Evolutionary conservation across 2,329 filamentous ascomycete genomes (phyloP), one percentile per base, ranked within the genome.

Genomic region (Parasarocladium wereldwijsianum): DNA sequence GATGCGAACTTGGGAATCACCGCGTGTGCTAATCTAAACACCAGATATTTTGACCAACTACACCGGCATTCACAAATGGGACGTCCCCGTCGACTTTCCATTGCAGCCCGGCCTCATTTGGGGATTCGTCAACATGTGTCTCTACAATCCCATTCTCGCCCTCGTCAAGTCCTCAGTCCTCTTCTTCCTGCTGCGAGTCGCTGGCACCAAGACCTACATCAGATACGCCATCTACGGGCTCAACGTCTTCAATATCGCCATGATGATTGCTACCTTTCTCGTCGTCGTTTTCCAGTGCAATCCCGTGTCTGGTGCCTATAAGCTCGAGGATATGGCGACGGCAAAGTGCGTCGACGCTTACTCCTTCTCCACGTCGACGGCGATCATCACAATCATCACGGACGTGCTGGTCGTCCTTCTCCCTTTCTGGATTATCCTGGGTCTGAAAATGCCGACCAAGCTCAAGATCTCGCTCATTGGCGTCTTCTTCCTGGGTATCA

Each of bases 141-240:
- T 56, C 3, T 62, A 62, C 42, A 62, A 59, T 24, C 58, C 58
- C 1, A 52, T 62, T 15, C 38, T 63, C 3, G 55, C 55, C 15
- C 43, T 62, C 8, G 55, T 61, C 32, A 62, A 62, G 36, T 48
- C 51, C 8, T 62, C 59, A 2, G 45, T 60, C 16, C 45, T 62
- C 8, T 37, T 62, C 6, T 61, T 61, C 35, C 47, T 62, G 14
- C 43, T 58, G n/a, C 55, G 57, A 1, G 44, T 63, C 0, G 49
- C 53, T 3, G 55, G 52, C 0, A 51, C 56, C 32, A 57, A 56
- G 33, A 42, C 36, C 3, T 45, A 43, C 4, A 38, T 58, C 8
- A 44, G 46, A 16, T 38, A 43, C 12, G 26, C 17, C 24, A 38
- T 57, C 26, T 34, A 45, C 26, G 41, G 30, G 17, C 25, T 53